Evolutionary conservation across 1,284 basidiomycete species (phyloP).

Genomic region (Coriolopsis trogii): DNA sequence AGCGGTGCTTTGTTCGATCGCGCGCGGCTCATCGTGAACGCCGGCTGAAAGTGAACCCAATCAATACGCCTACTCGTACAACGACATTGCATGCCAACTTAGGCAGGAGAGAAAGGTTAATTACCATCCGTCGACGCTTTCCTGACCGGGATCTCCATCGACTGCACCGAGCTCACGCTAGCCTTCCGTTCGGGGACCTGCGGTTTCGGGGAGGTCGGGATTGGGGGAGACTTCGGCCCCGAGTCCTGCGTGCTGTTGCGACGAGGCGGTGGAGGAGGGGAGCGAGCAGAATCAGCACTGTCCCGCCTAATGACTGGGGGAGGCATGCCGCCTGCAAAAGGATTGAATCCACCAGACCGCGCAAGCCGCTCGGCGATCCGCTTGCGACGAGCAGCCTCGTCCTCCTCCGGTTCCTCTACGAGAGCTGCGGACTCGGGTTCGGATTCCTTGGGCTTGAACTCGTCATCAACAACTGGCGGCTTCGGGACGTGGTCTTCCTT

Average conservation of each 20-base stretch:
- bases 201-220: constrained; percentile 20
- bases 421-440: constrained; percentile 13
- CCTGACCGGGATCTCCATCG: constrained; percentile 11
- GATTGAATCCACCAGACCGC: constrained; percentile 69
- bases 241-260: constrained; percentile 5
- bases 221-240: constrained; percentile 12
- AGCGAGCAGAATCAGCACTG: constrained; percentile 22
- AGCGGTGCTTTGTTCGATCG: constrained; percentile 4
- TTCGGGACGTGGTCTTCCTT: constrained; percentile 8
- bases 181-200: constrained; percentile 30
- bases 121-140: constrained; percentile 57
- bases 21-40: constrained; percentile 3
- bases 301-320: constrained; percentile 16
- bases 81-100: constrained; percentile 2
- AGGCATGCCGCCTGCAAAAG: constrained; percentile 48
- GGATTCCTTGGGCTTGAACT: neutral
- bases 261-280: constrained; percentile 11
- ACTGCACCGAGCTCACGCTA: constrained; percentile 28
- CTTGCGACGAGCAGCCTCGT: constrained; percentile 53
- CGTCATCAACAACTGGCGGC: neutral
- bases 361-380: constrained; percentile 64
- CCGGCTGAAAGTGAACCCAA: constrained; percentile 24
- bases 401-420: constrained; percentile 41
- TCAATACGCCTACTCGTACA: constrained; percentile 35
- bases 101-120: constrained; percentile 35